Conservation (phyloP, 208 protist species). For the Zelonia costaricensis region DNA sequence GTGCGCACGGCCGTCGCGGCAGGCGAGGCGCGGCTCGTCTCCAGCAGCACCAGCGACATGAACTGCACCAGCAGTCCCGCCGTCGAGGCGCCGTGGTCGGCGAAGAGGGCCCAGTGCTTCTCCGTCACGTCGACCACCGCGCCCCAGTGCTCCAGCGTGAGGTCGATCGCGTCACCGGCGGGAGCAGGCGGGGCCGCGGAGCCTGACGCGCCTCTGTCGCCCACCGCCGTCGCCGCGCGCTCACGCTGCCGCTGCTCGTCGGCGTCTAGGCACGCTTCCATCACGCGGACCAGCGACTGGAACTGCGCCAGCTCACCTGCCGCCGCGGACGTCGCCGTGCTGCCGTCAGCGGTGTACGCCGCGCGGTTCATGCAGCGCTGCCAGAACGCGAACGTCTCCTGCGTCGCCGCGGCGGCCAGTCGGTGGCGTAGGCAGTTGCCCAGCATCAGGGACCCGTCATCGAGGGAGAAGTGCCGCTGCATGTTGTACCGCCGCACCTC, state of each 20-base stretch:
- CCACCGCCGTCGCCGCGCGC: too few species aligned
- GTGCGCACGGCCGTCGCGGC: constrained; percentile 2
- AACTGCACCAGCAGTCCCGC: constrained; percentile 54
- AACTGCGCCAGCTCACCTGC: constrained; percentile 13
- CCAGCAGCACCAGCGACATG: constrained; percentile 33
- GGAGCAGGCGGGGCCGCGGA: too few species aligned
- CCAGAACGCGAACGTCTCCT: constrained; percentile 24
- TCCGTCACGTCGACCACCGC: constrained; percentile 45
- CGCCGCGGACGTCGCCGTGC: not conserved
- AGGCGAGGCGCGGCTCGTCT: constrained; percentile 11
- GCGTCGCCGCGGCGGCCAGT: constrained; percentile 32
- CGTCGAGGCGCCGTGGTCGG: constrained; percentile 31
- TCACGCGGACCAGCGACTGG: constrained; percentile 56
- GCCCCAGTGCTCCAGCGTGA: constrained; percentile 45
- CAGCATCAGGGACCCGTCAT: constrained; percentile 57
- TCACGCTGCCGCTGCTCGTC: constrained; percentile 12
- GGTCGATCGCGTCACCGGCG: too few species aligned
- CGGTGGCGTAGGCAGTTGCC: constrained; percentile 68
- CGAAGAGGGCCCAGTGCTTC: constrained; percentile 35
- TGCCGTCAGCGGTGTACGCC: not conserved
- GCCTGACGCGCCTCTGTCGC: too few species aligned
- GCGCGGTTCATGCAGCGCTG: constrained; percentile 14
- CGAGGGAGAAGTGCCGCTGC: constrained; percentile 28
- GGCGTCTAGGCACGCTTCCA: constrained; percentile 65
- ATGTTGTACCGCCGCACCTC: constrained; percentile 21